Evolutionary conservation across 2,329 filamentous ascomycete genomes (phyloP).

Genomic region (Herpomyces periplanetae): DNA sequence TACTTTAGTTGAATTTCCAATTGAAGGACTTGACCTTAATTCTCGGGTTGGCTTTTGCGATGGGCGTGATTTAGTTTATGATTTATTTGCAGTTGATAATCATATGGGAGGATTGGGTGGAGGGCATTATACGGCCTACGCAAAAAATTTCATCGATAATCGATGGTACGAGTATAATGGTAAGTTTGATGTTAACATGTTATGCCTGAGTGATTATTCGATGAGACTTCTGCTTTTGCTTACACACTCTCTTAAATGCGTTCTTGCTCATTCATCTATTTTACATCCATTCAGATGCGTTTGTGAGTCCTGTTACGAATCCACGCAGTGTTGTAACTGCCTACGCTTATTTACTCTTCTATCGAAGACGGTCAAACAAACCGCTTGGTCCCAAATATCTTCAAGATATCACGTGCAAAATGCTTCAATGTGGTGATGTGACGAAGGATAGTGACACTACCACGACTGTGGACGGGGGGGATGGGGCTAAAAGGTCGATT

Average conservation of each 20-base stretch:
- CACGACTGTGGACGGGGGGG: too few relatives aligned
- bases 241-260: background rate
- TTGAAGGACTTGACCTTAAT: conserved; percentile 47
- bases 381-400: conserved; percentile 46
- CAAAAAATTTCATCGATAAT: conserved; percentile 56
- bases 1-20: conserved; percentile 55
- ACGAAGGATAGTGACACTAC: too few relatives aligned
- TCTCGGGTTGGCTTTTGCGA: conserved; percentile 38
- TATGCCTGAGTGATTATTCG: conserved; percentile 1
- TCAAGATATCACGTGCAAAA: conserved; percentile 24
- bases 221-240: conserved; percentile 1
- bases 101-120: conserved; percentile 76
- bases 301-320: conserved; percentile 20
- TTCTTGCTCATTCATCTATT: conserved; percentile 1
- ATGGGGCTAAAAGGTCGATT: too few relatives aligned
- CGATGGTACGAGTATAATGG: conserved; percentile 94
- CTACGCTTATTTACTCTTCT: conserved; percentile 74
- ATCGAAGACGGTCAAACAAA: conserved; percentile 35
- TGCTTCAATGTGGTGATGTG: too few relatives aligned
- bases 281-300: conserved; percentile 19
- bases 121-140: conserved; percentile 79
- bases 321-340: conserved; percentile 23
- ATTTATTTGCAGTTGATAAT: conserved; percentile 78
- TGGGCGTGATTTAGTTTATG: conserved; percentile 49
- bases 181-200: conserved; percentile 12